These are phyloP conservation scores for Neobulgaria alba DNA, from an alignment of 2,329 filamentous ascomycete species.

Conservation along the genomic window DNA sequence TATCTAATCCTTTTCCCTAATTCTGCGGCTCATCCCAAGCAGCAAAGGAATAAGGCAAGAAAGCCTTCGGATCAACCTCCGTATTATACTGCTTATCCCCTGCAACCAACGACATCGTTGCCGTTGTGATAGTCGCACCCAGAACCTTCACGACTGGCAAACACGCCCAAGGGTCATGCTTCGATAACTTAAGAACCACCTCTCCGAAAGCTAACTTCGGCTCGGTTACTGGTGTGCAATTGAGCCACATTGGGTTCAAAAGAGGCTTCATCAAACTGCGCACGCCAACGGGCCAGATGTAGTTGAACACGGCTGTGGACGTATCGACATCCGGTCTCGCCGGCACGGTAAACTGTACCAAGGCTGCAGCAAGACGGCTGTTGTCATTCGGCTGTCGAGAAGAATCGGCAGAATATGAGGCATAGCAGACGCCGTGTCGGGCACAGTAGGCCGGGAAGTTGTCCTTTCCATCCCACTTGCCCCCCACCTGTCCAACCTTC, in stretches of 20 bases:
- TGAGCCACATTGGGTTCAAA: neutral
- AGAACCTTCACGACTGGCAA: neutral
- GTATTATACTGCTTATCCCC: neutral
- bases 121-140: neutral
- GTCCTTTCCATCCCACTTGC: neutral
- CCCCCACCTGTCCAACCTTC: neutral
- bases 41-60: neutral
- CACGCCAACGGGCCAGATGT: neutral
- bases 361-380: neutral
- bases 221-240: neutral
- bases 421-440: neutral
- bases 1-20: too few species aligned
- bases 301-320: neutral
- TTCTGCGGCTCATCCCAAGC: neutral
- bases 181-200: neutral
- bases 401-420: neutral
- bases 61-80: neutral
- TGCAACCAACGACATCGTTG: neutral
- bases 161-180: neutral
- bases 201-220: neutral
- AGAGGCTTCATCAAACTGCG: neutral
- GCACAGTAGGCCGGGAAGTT: neutral
- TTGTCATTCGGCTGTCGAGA: neutral
- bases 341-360: neutral
- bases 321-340: neutral